A percentile compares a stretch with the other conserved stretches of the same genome.
phyloP scores from a whole-genome alignment of 768 basidiomycete species.

The Harrya chromipes region DNA sequence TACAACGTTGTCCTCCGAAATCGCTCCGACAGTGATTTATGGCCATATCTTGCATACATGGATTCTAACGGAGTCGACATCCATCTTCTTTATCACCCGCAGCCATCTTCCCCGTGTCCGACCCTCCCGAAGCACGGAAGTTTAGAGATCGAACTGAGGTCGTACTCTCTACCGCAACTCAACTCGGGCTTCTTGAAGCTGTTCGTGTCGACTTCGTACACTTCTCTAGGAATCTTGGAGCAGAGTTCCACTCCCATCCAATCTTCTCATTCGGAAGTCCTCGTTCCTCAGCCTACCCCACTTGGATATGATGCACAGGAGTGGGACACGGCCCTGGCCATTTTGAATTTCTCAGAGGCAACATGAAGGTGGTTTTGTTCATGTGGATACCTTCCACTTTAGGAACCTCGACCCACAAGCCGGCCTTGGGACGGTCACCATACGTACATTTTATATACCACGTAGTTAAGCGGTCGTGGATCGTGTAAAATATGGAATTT shows the following conservation, averaged over 20 bases:
- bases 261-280: constrained; percentile 10
- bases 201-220: constrained; percentile 51
- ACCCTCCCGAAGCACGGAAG: constrained; percentile 42
- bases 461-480: neutral
- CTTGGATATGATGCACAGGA: constrained; percentile 18
- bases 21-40: constrained; percentile 48
- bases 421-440: constrained; percentile 4
- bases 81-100: constrained; percentile 54
- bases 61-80: constrained; percentile 54
- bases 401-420: constrained; percentile 5
- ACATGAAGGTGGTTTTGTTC: neutral
- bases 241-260: constrained; percentile 34
- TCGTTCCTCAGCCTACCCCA: constrained; percentile 4
- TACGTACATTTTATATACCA: neutral
- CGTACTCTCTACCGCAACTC: constrained; percentile 42
- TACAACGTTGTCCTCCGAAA: constrained; percentile 52
- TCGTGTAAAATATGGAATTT: neutral
- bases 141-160: constrained; percentile 38
- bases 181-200: constrained; percentile 56
- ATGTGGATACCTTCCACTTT: neutral
- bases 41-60: constrained; percentile 64
- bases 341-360: constrained; percentile 19
- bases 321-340: constrained; percentile 31
- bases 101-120: constrained; percentile 33
- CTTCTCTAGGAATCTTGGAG: constrained; percentile 48